Evolutionary conservation across 1,284 basidiomycete species (phyloP).

Genomic region (Mycosarcoma mackinlayi): DNA sequence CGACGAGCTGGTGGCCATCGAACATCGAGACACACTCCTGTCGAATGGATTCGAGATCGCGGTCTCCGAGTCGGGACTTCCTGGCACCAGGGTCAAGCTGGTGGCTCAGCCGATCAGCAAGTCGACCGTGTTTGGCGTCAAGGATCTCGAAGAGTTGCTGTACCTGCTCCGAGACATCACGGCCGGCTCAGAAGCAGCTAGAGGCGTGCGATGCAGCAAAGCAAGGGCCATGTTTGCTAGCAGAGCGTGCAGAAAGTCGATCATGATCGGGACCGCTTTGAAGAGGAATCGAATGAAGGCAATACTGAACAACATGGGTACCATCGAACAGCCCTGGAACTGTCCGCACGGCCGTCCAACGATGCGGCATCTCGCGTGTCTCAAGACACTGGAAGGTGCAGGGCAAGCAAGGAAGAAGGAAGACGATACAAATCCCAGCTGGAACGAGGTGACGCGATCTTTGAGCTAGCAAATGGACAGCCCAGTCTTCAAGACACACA

Average conservation of each 20-base stretch:
- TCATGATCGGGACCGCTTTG: conserved; percentile 92
- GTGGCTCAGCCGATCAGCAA: conserved; percentile 91
- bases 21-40: conserved; percentile 82
- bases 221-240: conserved; percentile 96
- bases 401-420: neutral
- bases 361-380: conserved; percentile 75
- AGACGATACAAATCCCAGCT: conserved; percentile 6
- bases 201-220: conserved; percentile 85
- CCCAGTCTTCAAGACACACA: neutral
- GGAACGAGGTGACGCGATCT: conserved; percentile 22
- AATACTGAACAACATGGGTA: conserved; percentile 90
- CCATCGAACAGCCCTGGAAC: conserved; percentile 95
- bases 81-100: conserved; percentile 76
- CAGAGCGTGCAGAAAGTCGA: conserved; percentile 92
- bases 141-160: conserved; percentile 92
- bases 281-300: conserved; percentile 80
- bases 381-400: conserved; percentile 21
- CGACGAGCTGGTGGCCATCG: conserved; percentile 87
- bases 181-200: conserved; percentile 73
- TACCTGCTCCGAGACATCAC: conserved; percentile 83
- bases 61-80: conserved; percentile 71
- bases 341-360: conserved; percentile 96
- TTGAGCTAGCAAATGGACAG: conserved; percentile 4
- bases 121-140: conserved; percentile 81
- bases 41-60: conserved; percentile 87